Evolutionary conservation across 208 protist species (phyloP), one percentile per base, ranked within the genome.

Genomic region (Crithidia mellificae): DNA sequence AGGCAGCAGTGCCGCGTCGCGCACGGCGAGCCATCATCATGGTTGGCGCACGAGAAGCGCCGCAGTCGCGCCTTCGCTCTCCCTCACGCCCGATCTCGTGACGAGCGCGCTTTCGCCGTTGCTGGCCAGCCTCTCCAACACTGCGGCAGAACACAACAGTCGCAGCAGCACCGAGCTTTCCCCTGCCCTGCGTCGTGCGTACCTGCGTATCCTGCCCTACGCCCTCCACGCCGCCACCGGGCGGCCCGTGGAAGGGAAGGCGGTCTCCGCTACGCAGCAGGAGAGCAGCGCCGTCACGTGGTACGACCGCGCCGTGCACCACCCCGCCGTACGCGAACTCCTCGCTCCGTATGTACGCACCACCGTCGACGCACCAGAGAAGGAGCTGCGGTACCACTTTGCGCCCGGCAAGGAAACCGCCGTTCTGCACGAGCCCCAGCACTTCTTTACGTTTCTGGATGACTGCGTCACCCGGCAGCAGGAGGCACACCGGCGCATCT

Each of bases 321-420:
- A 65, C 30, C 29, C 44, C 27, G 32, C 32, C 43, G 52, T 72
- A 5, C 52, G 44, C 3, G 46, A 46, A 15, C 30, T 91, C 25
- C 49, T 88, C 4, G 41, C 57, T 7, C 79, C 88, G 11, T 86
- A 81, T 63, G 22, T 83, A 20, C 17, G 22, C 12, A 29, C 38
- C 36, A 64, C 70, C 12, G 72, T 85, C 0, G 77, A 77, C 6
- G 77, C 77, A 19, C 77, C 85, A 36, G 81, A 82, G 63, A 83
- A 71, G 57, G 81, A 89, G 65, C 68, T 94, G 61, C 69, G 66
- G 46, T 94, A 80, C 64, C 89, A 94, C 63, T 94, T 94, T 57
- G 46, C 57, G 30, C 27, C 59, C 0, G 83, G 84, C 8, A 62
- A 58, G 17, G 70, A 63, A 15, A 92, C 89, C 24, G 81, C 81